These are phyloP conservation scores for Ceratobasidium sp. DNA, from an alignment of 1,284 basidiomycete genomes.

Conservation along the genomic window DNA sequence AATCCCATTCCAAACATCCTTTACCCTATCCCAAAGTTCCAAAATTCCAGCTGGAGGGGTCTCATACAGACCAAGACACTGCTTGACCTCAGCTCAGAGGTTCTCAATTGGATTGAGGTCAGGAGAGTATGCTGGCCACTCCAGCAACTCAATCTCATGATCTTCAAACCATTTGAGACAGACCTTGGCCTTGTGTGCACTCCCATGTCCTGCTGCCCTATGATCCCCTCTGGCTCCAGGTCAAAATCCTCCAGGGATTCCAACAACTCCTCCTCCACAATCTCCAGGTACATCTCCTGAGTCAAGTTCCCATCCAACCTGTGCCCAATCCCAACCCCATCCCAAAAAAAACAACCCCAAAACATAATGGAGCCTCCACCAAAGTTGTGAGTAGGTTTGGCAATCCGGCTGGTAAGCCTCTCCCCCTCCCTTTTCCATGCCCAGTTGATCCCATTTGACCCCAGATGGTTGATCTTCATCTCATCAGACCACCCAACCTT, in stretches of 20 bases:
- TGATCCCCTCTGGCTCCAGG: too few species aligned
- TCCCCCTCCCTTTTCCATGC: neutral
- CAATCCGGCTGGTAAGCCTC: neutral
- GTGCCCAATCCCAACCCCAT: neutral
- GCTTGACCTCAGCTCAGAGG: constrained; percentile 7
- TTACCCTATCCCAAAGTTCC: constrained; percentile 8
- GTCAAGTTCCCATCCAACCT: neutral
- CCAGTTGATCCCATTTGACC: constrained; percentile 28
- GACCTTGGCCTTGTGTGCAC: neutral
- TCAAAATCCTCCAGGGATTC: constrained; percentile 7
- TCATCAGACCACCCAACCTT: constrained; percentile 29
- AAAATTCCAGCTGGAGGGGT: neutral
- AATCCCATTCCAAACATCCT: constrained; percentile 10
- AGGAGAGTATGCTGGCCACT: constrained; percentile 12
- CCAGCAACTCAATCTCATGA: neutral
- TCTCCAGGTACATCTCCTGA: constrained; percentile 3
- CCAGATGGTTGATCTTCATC: constrained; percentile 12
- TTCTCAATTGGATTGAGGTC: constrained; percentile 32
- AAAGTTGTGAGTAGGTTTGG: constrained; percentile 44
- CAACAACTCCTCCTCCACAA: constrained; percentile 12
- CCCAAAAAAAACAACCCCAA: constrained; percentile 12
- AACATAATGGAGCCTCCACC: constrained; percentile 9
- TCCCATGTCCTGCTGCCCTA: neutral
- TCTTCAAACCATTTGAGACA: constrained; percentile 2
- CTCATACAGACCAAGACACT: constrained; percentile 2